Base-by-base conservation (phyloP, 305 asterid genomes). In the Andrographis paniculata region DNA sequence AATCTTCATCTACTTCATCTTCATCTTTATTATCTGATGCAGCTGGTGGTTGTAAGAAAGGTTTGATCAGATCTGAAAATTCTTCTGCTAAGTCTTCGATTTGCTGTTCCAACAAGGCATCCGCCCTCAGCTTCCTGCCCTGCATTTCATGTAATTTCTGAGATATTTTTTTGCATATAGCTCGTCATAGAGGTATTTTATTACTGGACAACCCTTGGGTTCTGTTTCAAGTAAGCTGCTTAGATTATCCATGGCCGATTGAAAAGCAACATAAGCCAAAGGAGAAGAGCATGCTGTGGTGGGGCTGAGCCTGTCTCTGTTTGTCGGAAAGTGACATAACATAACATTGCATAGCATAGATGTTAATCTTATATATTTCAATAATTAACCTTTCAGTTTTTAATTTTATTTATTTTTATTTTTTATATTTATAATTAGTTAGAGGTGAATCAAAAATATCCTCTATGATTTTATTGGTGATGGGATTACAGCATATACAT, bases 211-310 rank as follows among this genome's bases (percentile, higher is more conserved):
- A 10, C 20, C 20, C 0, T 14, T 1, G 16, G 9, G 16, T 14
- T 38, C 10, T 8, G 19, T 14, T 14, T 38, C 20, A 2, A 14
- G 18, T 5, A 38, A 10, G 20, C 14, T 18, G 5, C 3, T 20
- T 1, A 38, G 4, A 3, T 38, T 38, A 18, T 15, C 9, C 43
- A 5, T 38, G 2, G 19, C 19, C 16, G 19, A 38, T 14, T 14
- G 7, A 1, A 38, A 18, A 38, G 43, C 43, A 38, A 20, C 43
- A 38, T 14, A 38, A 38, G 43, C 43, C 43, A 38, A n/a, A n/a
- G n/a, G n/a, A n/a, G n/a, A n/a, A n/a, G n/a, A n/a, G n/a, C n/a
- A n/a, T n/a, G n/a, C n/a, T n/a, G n/a, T n/a, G n/a, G n/a, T n/a
- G n/a, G n/a, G 14, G 6, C 14, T n/a, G n/a, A n/a, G n/a, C n/a